Conservation (phyloP, 2,329 filamentous ascomycete species). For the Eutypella sp. region DNA sequence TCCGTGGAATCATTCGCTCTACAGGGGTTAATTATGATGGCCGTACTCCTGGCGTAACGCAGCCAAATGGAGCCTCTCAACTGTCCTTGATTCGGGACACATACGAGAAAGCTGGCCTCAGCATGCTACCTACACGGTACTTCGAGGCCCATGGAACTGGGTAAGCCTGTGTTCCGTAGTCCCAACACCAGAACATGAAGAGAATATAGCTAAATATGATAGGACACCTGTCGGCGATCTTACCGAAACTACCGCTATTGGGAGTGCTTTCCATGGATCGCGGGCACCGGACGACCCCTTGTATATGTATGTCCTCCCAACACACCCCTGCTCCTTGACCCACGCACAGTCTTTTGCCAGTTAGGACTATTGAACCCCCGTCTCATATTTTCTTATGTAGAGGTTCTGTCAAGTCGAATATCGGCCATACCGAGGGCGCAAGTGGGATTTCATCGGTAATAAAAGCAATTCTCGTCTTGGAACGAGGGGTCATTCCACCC, state of each 20-base stretch:
- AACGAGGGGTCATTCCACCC: conserved; percentile 16
- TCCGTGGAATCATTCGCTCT: background rate
- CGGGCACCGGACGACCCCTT: background rate
- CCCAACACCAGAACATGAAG: background rate
- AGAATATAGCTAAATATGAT: too few relatives aligned
- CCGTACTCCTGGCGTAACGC: background rate
- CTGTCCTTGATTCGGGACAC: conserved; percentile 21
- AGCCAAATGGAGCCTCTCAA: background rate
- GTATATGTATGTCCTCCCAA: background rate
- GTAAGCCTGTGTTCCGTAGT: too few relatives aligned
- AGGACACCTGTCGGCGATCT: conserved; percentile 15
- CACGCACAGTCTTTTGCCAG: background rate
- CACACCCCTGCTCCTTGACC: background rate
- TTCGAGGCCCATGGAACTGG: conserved; percentile 21
- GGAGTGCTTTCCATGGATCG: background rate
- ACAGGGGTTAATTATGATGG: background rate
- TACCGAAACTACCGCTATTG: conserved; percentile 17
- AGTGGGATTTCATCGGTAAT: conserved; percentile 16
- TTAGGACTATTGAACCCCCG: too few relatives aligned
- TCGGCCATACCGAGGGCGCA: conserved; percentile 19
- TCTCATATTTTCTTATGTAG: conserved; percentile 5
- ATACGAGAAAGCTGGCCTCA: conserved; percentile 26
- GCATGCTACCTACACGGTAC: conserved; percentile 12
- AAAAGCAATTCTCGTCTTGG: conserved; percentile 10
- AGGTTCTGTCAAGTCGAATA: conserved; percentile 15